A percentile compares a stretch with the other conserved stretches of the same genome.
phyloP scores from a whole-genome alignment of 2,329 filamentous ascomycete genomes.

The Aspergillus felis region DNA sequence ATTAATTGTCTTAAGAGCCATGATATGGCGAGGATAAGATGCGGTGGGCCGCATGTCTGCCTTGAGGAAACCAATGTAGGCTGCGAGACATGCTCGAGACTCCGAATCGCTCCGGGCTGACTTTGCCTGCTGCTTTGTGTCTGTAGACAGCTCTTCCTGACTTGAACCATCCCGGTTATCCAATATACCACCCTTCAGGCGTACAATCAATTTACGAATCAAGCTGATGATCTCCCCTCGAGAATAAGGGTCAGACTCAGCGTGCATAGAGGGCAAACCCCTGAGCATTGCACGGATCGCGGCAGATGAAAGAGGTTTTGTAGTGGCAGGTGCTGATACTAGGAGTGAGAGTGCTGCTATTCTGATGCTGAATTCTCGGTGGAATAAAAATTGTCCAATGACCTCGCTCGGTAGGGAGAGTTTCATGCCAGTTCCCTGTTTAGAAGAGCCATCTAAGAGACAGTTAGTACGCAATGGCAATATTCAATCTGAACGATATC shows the following conservation, averaged over 20 bases:
- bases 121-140: conserved; percentile 14
- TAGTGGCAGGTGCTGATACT: conserved; percentile 69
- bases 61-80: conserved; percentile 70
- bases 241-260: conserved; percentile 81
- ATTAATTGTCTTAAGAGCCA: conserved; percentile 66
- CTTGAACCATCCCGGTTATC: conserved; percentile 26
- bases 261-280: conserved; percentile 68
- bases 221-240: conserved; percentile 75
- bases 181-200: conserved; percentile 64
- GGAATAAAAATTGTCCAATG: conserved; percentile 37
- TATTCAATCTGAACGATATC: conserved; percentile 10
- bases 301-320: conserved; percentile 63
- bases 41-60: conserved; percentile 73
- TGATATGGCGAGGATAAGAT: conserved; percentile 87
- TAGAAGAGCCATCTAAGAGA: conserved; percentile 25
- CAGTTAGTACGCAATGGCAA: conserved; percentile 10
- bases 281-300: conserved; percentile 61
- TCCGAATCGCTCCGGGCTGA: conserved; percentile 51
- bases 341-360: conserved; percentile 79
- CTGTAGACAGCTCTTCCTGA: conserved; percentile 6
- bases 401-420: conserved; percentile 34
- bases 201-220: conserved; percentile 71
- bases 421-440: conserved; percentile 10
- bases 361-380: conserved; percentile 61
- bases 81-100: conserved; percentile 57